Percentiles rank a stretch among this genome's conserved stretches.
Evolutionary conservation across 257 asterid genomes (phyloP).

Genomic region (Craterostigma plantagineum): DNA sequence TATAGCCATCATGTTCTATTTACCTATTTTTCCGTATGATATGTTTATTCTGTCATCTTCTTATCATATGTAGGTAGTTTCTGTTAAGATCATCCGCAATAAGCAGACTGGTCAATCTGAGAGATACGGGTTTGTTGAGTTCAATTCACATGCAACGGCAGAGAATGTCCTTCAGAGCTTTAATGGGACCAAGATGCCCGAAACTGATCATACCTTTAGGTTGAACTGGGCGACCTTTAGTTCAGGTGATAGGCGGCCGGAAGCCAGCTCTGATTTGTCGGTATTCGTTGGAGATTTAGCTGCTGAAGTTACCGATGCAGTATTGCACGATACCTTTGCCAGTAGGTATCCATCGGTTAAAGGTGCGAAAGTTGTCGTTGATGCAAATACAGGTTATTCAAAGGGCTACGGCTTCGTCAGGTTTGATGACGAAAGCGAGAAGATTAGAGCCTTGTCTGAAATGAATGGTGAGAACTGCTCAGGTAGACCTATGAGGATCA

Average conservation of each 20-base stretch:
- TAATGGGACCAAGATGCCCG: conserved; percentile 63
- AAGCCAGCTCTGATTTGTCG: conserved; percentile 64
- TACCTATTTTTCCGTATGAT: too few species aligned
- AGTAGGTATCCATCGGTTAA: conserved; percentile 69
- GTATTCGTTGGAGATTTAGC: conserved; percentile 96
- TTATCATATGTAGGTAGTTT: conserved; percentile 39
- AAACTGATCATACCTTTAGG: conserved; percentile 72
- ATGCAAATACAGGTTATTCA: conserved; percentile 72
- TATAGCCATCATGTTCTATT: too few species aligned
- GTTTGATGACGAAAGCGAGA: conserved; percentile 84
- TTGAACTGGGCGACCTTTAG: conserved; percentile 97
- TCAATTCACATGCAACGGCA: conserved; percentile 59
- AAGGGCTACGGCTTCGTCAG: conserved; percentile 97
- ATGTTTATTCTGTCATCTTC: too few species aligned
- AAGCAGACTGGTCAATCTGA: conserved; percentile 98
- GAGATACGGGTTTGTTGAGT: conserved; percentile 86
- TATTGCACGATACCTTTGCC: conserved; percentile 72
- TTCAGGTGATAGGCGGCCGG: conserved; percentile 71
- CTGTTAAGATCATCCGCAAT: conserved; percentile 90
- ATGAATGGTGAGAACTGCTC: conserved; percentile 91
- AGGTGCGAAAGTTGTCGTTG: conserved; percentile 91
- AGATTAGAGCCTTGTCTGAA: conserved; percentile 70
- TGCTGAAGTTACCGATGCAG: conserved; percentile 73
- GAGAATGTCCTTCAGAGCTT: conserved; percentile 70
- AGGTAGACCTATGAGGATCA: conserved; percentile 81